Evolutionary conservation across 768 basidiomycete genomes (phyloP), one percentile per base, ranked within the genome.

Genomic region (Calocybe cyanea): DNA sequence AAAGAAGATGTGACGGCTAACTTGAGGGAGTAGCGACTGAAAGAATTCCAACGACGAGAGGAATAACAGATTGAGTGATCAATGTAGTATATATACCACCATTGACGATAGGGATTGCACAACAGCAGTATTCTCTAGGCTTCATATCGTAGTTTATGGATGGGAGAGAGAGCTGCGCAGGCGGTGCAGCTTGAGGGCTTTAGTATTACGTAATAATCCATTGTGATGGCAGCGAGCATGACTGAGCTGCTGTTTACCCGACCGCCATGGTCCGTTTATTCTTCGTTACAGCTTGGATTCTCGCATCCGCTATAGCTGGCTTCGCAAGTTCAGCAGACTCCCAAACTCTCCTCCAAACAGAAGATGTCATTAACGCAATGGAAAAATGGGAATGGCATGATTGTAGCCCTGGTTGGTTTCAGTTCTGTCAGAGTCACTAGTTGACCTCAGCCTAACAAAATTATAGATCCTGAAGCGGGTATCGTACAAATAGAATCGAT

Each of bases 91-190:
- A 97, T 43, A 97, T 88, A 24, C 96, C 96, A 50, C 81, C 76
- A 69, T 99, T 95, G 51, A 92, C 72, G 39, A 92, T 67, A 7
- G 94, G 94, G 48, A 97, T 85, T 35, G 93, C 93, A 57, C 88
- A 91, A 64, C 92, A 96, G 59, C 92, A 96, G 60, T 92, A 94
- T 39, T 91, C 84, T 69, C 89, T 79, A 41, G 83, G 67, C 63
- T 83, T 87, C 85, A 87, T 85, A 59, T 50, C 60, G 48, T 51
- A 78, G 17, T 5, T 14, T 35, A 35, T 6, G 17, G 17, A 57
- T 54, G 60, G 49, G 39, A 50, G 52, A 38, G 10, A 41, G 45
- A 43, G 38, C 18, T 10, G 20, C 31, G 42, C 38, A 30, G 39
- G 44, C 38, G 36, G 33, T 38, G n/a, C n/a, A 15, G 39, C 15